Evolutionary conservation across 2,329 filamentous ascomycete genomes (phyloP).

Genomic region (Neophaeococcomyces mojaviensis): DNA sequence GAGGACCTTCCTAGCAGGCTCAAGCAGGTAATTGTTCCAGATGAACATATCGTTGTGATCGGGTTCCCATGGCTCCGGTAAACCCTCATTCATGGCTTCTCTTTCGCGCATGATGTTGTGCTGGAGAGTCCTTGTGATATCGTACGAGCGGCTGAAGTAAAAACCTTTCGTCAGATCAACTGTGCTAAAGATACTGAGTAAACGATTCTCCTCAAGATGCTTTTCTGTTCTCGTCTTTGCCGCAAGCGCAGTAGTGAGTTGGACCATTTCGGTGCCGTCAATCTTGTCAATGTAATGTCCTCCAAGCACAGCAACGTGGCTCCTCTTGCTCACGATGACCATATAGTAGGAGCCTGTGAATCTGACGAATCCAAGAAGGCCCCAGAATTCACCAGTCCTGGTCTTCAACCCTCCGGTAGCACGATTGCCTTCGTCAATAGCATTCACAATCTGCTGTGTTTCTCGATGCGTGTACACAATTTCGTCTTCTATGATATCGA

Average conservation of each 20-base stretch:
- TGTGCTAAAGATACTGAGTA: conserved; percentile 80
- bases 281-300: conserved; percentile 95
- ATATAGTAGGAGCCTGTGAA: conserved; percentile 97
- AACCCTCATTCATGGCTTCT: conserved; percentile 58
- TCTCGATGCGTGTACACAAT: conserved; percentile 88
- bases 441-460: conserved; percentile 86
- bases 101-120: conserved; percentile 83
- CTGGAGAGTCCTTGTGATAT: conserved; percentile 86
- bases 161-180: conserved; percentile 86
- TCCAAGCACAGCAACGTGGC: conserved; percentile 89
- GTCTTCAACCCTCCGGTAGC: conserved; percentile 82
- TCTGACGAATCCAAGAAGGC: conserved; percentile 84
- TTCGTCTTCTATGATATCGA: conserved; percentile 86
- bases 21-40: conserved; percentile 87
- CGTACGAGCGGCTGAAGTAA: conserved; percentile 98
- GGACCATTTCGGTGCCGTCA: conserved; percentile 85
- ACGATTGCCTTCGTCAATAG: conserved; percentile 92
- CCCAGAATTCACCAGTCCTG: conserved; percentile 78
- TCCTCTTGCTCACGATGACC: conserved; percentile 91
- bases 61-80: conserved; percentile 49
- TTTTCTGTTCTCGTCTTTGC: conserved; percentile 68
- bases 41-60: conserved; percentile 94
- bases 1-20: conserved; percentile 62
- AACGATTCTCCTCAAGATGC: conserved; percentile 83
- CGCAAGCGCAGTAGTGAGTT: conserved; percentile 64